phyloP scores from a whole-genome alignment of 345 rosid genomes.

The Populus ilicifolia region DNA sequence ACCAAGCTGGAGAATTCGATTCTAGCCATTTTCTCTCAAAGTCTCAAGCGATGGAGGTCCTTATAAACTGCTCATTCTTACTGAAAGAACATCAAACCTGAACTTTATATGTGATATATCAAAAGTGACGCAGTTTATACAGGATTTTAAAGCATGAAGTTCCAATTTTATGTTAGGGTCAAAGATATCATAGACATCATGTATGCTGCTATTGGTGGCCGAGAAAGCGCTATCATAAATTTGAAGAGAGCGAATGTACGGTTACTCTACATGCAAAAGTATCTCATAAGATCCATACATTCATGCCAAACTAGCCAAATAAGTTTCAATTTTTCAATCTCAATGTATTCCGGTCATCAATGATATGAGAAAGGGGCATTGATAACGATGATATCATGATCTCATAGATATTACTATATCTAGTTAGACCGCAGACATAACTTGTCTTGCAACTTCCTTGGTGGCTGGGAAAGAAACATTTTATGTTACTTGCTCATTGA shows the following conservation, averaged over 20 bases:
- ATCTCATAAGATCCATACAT: not conserved
- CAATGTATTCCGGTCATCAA: not conserved
- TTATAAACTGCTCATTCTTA: slow-evolving; percentile 15
- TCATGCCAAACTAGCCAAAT: not conserved
- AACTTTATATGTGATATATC: not conserved
- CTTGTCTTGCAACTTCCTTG: not conserved
- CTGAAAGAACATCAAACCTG: not conserved
- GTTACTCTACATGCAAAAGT: not conserved
- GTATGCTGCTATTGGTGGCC: not conserved
- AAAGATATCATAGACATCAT: not conserved
- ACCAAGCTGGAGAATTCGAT: slow-evolving; percentile 21
- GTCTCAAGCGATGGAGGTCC: slow-evolving; percentile 13
- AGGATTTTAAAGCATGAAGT: not conserved
- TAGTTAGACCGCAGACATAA: not conserved
- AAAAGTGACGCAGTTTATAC: not conserved
- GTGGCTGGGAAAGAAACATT: not conserved
- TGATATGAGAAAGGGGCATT: not conserved
- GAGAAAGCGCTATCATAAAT: not conserved
- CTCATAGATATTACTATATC: not conserved
- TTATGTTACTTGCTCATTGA: slow-evolving; percentile 4
- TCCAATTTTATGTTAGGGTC: not conserved
- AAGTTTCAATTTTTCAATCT: not conserved
- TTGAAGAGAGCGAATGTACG: not conserved
- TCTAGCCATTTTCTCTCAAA: slow-evolving; percentile 51
- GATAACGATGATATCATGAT: not conserved